Evolutionary conservation across 2,329 filamentous ascomycete genomes (phyloP), one percentile per base, ranked within the genome.

Genomic region (Fusarium nematophilum): DNA sequence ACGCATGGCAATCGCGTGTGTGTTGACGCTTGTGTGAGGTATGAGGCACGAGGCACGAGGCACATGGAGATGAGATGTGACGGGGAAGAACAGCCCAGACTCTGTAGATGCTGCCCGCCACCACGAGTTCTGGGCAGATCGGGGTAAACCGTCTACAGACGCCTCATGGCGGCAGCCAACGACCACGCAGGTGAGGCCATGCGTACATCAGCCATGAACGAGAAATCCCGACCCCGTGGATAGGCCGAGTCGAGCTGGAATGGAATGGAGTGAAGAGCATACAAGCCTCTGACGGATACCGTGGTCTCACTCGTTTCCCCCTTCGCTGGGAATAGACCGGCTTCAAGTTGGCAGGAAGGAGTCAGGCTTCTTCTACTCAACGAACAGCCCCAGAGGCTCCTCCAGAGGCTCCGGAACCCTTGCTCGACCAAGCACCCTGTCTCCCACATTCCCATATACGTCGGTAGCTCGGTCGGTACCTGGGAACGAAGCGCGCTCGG

Each of bases 381-480:
- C 29, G 9, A 30, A 30, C 29, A 21, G 21, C 21, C 21, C 21
- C 21, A 21, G 6, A 6, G 21, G 21, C 21, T 21, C 21, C 21
- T 21, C 21, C 21, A 21, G 21, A 21, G 21, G 21, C 21, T 21
- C 21, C 6, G 21, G 21, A 21, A 58, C 62, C 66, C 66, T 63
- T 69, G 66, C 55, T 44, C 36, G 25, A 38, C 21, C 37, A 42
- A 53, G 30, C 29, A 56, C 64, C 65, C 57, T 67, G 66, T 69
- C 62, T 69, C 33, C 60, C 66, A 69, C 66, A 69, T 67, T 57
- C 45, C 52, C 54, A 40, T 30, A 31, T 59, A 53, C 33, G 57
- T 60, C 60, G 57, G 62, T 33, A 57, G 48, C 43, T 54, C 34
- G 48, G 36, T 58, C 61, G 63, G 63, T 59, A 68, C 51, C 60